phyloP scores from a whole-genome alignment of 352 stramenopile species.

The Phytopythium litorale region DNA sequence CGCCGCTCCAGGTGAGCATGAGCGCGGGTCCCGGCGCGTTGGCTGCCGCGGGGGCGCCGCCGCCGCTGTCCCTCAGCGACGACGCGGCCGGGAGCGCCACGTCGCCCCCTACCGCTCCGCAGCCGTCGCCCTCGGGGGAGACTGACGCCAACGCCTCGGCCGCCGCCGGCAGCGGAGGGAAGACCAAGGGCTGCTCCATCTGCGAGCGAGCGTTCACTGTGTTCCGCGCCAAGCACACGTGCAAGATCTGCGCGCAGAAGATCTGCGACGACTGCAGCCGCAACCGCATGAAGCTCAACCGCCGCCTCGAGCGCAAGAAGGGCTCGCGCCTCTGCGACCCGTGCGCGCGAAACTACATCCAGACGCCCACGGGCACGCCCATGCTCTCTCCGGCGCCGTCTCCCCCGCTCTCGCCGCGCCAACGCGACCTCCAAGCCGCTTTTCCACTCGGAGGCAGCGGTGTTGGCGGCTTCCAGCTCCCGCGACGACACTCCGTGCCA shows the following conservation, averaged over 20 bases:
- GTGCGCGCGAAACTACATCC: slow-evolving; percentile 60
- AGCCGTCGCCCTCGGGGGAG: slow-evolving; percentile 7
- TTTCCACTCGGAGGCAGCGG: background rate
- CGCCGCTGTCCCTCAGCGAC: slow-evolving; percentile 32
- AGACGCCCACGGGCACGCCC: slow-evolving; percentile 26
- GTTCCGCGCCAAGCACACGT: slow-evolving; percentile 80
- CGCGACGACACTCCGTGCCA: slow-evolving; percentile 20
- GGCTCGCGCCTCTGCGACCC: slow-evolving; percentile 69
- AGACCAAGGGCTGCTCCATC: slow-evolving; percentile 42
- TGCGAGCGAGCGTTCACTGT: slow-evolving; percentile 75
- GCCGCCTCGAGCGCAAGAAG: slow-evolving; percentile 59
- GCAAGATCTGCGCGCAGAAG: slow-evolving; percentile 61
- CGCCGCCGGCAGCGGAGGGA: background rate
- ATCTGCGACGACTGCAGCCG: slow-evolving; percentile 85
- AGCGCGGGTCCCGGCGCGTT: slow-evolving; percentile 11
- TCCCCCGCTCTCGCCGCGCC: slow-evolving; percentile 16
- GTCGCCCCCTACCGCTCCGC: background rate
- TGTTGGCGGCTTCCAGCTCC: slow-evolving; percentile 5
- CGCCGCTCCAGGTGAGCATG: slow-evolving; percentile 18
- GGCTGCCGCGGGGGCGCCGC: background rate
- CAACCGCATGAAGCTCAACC: slow-evolving; percentile 72
- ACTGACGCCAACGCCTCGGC: slow-evolving; percentile 17
- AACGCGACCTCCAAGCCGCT: slow-evolving; percentile 9
- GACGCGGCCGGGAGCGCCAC: background rate
- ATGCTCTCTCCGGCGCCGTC: slow-evolving; percentile 24